Evolutionary conservation across 2,329 filamentous ascomycete genomes (phyloP).

Genomic region (Nemania bipapillata): DNA sequence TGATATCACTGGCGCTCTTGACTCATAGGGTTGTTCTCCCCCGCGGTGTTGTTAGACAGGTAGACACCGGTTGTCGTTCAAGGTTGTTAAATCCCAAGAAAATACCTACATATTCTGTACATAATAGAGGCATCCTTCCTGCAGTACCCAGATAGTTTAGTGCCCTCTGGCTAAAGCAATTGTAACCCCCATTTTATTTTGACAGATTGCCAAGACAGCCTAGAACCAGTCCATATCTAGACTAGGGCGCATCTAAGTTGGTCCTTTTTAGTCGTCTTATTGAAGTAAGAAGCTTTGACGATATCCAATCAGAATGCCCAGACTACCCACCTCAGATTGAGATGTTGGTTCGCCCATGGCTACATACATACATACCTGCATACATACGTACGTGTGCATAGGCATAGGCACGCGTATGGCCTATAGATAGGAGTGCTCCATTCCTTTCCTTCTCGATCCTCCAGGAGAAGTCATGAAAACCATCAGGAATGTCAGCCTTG

Average conservation of each 20-base stretch:
- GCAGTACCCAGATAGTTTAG: background rate
- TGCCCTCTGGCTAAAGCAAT: background rate
- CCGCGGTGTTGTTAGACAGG: background rate
- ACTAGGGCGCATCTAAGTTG: background rate
- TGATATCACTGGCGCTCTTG: constrained; percentile 4
- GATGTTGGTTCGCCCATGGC: too few relatives aligned
- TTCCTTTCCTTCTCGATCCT: background rate
- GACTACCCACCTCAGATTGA: background rate
- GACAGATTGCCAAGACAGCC: constrained; percentile 21
- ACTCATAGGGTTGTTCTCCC: constrained; percentile 12
- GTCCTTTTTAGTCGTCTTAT: background rate
- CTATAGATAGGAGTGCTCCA: too few relatives aligned
- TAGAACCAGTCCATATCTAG: constrained; percentile 10
- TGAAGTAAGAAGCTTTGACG: background rate
- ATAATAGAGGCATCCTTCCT: background rate
- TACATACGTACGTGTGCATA: background rate
- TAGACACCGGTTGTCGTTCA: background rate
- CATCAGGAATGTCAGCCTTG: constrained; percentile 2
- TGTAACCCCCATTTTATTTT: constrained; percentile 1
- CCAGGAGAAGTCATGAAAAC: background rate
- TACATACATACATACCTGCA: too few relatives aligned
- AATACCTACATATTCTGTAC: background rate
- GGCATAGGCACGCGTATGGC: background rate
- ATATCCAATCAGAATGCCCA: background rate
- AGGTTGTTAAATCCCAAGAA: background rate